Conservation (phyloP, 1,284 basidiomycete genomes). For the Rhizopogon hawkerae region DNA sequence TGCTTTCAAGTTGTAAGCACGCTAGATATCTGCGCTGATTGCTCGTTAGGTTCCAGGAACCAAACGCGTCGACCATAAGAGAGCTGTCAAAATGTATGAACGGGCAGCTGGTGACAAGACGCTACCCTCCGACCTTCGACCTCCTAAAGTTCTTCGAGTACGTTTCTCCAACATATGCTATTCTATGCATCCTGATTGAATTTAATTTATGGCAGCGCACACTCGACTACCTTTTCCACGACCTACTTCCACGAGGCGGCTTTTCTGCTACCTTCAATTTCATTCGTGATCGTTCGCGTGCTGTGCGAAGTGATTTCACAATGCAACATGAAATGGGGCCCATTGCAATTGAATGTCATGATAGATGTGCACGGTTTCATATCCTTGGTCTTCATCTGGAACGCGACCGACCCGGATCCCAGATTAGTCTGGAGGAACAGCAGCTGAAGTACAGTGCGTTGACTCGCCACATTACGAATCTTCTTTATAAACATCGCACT, state of each 20-base stretch:
- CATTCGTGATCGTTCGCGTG: constrained; percentile 86
- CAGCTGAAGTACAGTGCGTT: constrained; percentile 82
- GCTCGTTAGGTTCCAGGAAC: constrained; percentile 56
- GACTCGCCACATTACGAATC: background rate
- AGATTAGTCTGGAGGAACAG: constrained; percentile 74
- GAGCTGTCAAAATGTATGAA: constrained; percentile 93
- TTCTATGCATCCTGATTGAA: constrained; percentile 4
- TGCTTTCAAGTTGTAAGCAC: constrained; percentile 3
- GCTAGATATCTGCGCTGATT: constrained; percentile 28
- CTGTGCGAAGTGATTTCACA: constrained; percentile 90
- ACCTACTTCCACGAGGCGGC: constrained; percentile 62
- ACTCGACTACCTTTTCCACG: constrained; percentile 86
- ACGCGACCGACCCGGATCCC: constrained; percentile 54
- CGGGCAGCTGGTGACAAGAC: constrained; percentile 91
- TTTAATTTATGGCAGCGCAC: constrained; percentile 49
- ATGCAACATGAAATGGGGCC: constrained; percentile 80
- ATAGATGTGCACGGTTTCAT: constrained; percentile 90
- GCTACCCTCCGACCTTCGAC: constrained; percentile 86
- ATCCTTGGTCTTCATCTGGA: constrained; percentile 79
- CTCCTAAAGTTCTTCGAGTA: constrained; percentile 77
- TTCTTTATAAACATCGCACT: constrained; percentile 3
- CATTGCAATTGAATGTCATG: constrained; percentile 83
- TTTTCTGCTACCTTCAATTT: constrained; percentile 75
- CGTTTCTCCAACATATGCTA: constrained; percentile 13
- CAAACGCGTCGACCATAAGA: constrained; percentile 73